Conservation (phyloP, 2,329 filamentous ascomycete species). For the Phoma sp. region DNA sequence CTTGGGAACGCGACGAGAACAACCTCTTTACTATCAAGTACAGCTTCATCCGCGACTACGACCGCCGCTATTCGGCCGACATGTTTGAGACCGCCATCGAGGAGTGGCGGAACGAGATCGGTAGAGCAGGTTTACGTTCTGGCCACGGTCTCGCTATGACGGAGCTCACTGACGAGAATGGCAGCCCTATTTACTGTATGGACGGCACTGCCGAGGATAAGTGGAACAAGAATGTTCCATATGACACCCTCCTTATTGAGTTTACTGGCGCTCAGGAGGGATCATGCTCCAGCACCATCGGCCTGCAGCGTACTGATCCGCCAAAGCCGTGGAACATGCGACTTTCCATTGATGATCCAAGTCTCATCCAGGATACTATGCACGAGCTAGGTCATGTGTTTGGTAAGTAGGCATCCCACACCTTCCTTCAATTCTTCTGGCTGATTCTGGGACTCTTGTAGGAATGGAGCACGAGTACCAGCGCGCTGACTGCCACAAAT, state of each 20-base stretch:
- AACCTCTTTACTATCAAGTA: background rate
- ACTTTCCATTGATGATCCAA: background rate
- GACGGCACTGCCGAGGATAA: background rate
- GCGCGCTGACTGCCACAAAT: slow-evolving; percentile 9
- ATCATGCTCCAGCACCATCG: background rate
- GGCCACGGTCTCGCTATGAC: background rate
- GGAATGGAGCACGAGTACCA: slow-evolving; percentile 17
- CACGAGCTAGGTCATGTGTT: slow-evolving; percentile 4
- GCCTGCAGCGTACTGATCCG: background rate
- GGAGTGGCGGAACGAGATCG: background rate
- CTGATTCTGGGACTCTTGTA: background rate
- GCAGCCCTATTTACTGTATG: background rate
- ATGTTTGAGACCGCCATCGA: background rate
- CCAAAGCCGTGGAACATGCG: slow-evolving; percentile 1
- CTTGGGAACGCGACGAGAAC: background rate
- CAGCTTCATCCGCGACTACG: background rate
- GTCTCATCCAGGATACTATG: background rate
- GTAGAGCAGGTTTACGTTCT: background rate
- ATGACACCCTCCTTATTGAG: slow-evolving; percentile 7
- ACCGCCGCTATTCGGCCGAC: background rate
- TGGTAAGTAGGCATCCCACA: background rate
- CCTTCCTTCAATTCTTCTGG: background rate
- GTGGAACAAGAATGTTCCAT: background rate
- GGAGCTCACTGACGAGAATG: background rate
- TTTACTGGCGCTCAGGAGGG: background rate